phyloP scores from a whole-genome alignment of 202 grass and related monocot genomes.

The Zizania palustris region DNA sequence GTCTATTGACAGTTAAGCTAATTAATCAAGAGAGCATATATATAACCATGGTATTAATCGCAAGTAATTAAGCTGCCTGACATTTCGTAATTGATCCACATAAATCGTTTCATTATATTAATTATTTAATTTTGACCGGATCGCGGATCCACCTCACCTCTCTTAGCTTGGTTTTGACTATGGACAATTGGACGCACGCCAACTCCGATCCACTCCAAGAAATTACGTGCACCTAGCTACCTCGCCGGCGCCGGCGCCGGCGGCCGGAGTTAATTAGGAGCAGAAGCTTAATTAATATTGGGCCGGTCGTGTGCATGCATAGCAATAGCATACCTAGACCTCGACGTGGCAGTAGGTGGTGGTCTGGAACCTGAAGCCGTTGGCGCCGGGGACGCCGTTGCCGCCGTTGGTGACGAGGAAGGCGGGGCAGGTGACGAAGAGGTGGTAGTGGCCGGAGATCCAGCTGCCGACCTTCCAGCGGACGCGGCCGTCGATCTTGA shows the following conservation, averaged over 20 bases:
- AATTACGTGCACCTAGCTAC: not conserved
- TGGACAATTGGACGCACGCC: not conserved
- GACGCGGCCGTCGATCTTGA: conserved; percentile 72
- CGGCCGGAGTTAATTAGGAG: not conserved
- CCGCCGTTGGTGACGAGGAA: conserved; percentile 51
- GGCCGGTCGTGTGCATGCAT: not conserved
- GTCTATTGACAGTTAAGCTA: conserved; percentile 39
- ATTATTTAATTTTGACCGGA: too few species aligned
- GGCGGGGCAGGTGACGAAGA: conserved; percentile 72
- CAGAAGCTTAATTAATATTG: too few species aligned
- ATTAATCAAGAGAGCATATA: conserved; percentile 22
- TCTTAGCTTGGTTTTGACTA: conserved; percentile 17
- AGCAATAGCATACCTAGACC: conserved; percentile 29
- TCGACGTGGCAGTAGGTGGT: conserved; percentile 70
- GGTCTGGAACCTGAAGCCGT: conserved; percentile 70
- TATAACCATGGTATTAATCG: conserved; percentile 9
- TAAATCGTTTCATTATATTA: not conserved
- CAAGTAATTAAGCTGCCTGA: conserved; percentile 16
- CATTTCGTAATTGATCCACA: conserved; percentile 33
- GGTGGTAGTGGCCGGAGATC: conserved; percentile 69
- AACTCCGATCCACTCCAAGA: not conserved
- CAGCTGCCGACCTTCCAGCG: conserved; percentile 82
- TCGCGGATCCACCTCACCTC: not conserved
- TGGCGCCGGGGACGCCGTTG: conserved; percentile 5
- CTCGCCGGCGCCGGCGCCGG: not conserved